phyloP scores from a whole-genome alignment of 805 yeast genomes.

The Candida oleophila region DNA sequence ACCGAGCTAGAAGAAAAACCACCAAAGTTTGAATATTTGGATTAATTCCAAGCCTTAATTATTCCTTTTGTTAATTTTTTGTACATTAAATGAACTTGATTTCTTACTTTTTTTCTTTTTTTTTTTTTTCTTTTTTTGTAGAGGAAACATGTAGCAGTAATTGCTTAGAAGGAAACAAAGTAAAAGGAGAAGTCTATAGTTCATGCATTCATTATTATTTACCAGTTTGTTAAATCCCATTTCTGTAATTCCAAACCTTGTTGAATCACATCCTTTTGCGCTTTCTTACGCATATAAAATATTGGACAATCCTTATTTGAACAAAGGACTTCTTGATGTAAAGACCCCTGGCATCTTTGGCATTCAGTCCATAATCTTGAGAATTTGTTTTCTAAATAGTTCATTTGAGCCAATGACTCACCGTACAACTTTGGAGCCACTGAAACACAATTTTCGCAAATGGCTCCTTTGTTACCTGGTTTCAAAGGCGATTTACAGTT shows the following conservation, averaged over 20 bases:
- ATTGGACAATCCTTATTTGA: conserved; percentile 96
- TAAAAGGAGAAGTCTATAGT: background rate
- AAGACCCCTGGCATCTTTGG: conserved; percentile 93
- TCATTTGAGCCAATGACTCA: conserved; percentile 76
- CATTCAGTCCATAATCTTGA: conserved; percentile 96
- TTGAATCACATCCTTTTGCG: conserved; percentile 66
- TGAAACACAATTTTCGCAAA: conserved; percentile 76
- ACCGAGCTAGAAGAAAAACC: conserved; percentile 17
- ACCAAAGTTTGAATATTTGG: conserved; percentile 17
- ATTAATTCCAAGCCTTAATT: conserved; percentile 7
- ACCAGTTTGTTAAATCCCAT: conserved; percentile 66
- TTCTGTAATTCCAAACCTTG: conserved; percentile 59
- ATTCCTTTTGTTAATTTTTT: background rate
- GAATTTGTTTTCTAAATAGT: conserved; percentile 76
- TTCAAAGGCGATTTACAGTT: conserved; percentile 83
- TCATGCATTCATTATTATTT: conserved; percentile 3
- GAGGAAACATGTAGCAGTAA: too few species aligned
- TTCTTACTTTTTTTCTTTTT: too few species aligned
- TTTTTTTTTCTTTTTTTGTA: too few species aligned
- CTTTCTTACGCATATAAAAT: conserved; percentile 91
- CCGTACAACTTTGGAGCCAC: conserved; percentile 78
- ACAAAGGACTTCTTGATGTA: conserved; percentile 94
- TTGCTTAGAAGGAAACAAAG: too few species aligned
- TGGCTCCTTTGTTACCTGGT: conserved; percentile 58
- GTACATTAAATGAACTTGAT: background rate